Conservation (phyloP, 1,284 basidiomycete species). For the Cryptococcus sp. region DNA sequence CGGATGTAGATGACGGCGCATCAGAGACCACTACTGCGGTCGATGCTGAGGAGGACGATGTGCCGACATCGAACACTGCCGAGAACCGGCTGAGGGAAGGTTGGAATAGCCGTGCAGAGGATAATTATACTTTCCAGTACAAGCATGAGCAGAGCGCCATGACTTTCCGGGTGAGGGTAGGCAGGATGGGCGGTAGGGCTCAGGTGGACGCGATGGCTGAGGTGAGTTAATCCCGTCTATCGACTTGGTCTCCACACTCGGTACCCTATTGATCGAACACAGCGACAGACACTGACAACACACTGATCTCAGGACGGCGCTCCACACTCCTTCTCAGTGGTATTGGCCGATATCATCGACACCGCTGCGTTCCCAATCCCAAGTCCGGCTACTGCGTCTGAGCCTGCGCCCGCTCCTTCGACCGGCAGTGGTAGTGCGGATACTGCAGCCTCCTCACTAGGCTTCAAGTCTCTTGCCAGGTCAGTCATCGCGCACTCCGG, state of each 20-base stretch:
- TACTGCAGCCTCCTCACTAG: conserved; percentile 27
- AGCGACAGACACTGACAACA: background rate
- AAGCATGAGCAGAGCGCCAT: conserved; percentile 53
- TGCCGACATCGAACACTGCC: background rate
- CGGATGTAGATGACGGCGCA: conserved; percentile 38
- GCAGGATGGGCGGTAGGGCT: conserved; percentile 52
- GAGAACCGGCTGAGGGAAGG: conserved; percentile 15
- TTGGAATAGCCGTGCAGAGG: conserved; percentile 47
- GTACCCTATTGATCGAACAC: background rate
- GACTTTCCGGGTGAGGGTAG: conserved; percentile 52
- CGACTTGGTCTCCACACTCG: background rate
- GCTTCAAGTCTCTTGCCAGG: conserved; percentile 39
- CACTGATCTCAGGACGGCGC: conserved; percentile 49
- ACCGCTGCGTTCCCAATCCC: conserved; percentile 47
- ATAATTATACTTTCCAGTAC: conserved; percentile 53
- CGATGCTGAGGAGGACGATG: conserved; percentile 32
- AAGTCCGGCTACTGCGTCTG: conserved; percentile 31
- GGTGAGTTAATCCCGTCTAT: conserved; percentile 45
- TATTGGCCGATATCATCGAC: conserved; percentile 49
- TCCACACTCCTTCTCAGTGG: conserved; percentile 51
- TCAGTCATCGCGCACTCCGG: conserved; percentile 15
- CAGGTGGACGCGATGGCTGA: conserved; percentile 55
- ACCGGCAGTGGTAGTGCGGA: conserved; percentile 13
- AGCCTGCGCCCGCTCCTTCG: background rate
- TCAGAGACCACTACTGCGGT: conserved; percentile 50